Evolutionary conservation across 164 flowering plant species (phyloP).

Genomic region (Liriodendron chinense): DNA sequence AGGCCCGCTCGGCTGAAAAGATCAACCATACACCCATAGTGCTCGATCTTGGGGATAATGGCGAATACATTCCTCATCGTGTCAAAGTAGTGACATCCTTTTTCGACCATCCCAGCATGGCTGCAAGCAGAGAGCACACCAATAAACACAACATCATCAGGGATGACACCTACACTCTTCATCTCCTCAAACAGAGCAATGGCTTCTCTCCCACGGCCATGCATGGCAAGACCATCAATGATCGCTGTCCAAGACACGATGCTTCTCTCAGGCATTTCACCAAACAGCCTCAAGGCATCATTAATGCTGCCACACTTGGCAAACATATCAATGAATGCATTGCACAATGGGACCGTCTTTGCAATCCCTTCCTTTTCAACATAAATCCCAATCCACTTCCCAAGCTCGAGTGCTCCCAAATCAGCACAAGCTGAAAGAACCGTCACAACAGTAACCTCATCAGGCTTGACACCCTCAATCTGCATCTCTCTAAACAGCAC

Average conservation of each 20-base stretch:
- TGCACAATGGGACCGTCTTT: slow-evolving; percentile 10
- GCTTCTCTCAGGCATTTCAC: slow-evolving; percentile 12
- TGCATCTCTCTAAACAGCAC: slow-evolving; percentile 18
- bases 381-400: slow-evolving; percentile 19
- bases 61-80: slow-evolving; percentile 8
- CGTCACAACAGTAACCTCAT: slow-evolving; percentile 15
- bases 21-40: slow-evolving; percentile 24
- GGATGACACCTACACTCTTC: slow-evolving; percentile 9
- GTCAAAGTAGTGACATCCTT: slow-evolving; percentile 12
- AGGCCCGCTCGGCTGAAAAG: slow-evolving; percentile 20
- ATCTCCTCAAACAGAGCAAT: slow-evolving; percentile 14
- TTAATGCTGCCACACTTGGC: slow-evolving; percentile 21
- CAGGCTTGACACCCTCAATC: slow-evolving; percentile 10
- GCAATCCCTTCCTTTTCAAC: slow-evolving; percentile 10
- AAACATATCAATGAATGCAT: slow-evolving; percentile 20
- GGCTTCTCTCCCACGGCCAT: slow-evolving; percentile 17
- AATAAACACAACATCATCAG: slow-evolving; percentile 17
- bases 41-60: slow-evolving; percentile 17
- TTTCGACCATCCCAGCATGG: slow-evolving; percentile 20
- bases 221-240: slow-evolving; percentile 18
- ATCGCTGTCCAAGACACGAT: slow-evolving; percentile 19
- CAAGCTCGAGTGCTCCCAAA: slow-evolving; percentile 16
- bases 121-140: slow-evolving; percentile 21
- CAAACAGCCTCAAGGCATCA: slow-evolving; percentile 14
- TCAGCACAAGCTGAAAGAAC: slow-evolving; percentile 19